A percentile compares a stretch with the other conserved stretches of the same genome.
Conservation (phyloP, 805 yeast species). For the Teunomyces panamensis region DNA sequence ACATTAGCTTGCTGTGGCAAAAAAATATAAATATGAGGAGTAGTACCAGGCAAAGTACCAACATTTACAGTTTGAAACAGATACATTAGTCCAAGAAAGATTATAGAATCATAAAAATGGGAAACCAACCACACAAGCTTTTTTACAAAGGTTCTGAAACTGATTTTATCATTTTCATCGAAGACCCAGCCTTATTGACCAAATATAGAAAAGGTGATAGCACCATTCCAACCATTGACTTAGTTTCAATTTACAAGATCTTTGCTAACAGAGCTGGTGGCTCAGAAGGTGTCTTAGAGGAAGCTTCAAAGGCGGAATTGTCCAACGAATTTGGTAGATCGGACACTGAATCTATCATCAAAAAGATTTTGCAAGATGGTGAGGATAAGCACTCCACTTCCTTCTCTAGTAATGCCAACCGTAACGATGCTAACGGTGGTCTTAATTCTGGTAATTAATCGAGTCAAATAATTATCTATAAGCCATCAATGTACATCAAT, state of each 20-base stretch:
- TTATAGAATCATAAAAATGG: slow-evolving; percentile 3
- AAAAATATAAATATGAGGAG: neutral
- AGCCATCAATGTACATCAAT: too few relatives aligned
- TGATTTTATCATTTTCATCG: slow-evolving; percentile 67
- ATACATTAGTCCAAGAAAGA: neutral
- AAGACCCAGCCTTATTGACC: slow-evolving; percentile 47
- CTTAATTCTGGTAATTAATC: slow-evolving; percentile 20
- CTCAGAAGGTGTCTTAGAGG: slow-evolving; percentile 65
- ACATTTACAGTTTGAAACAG: neutral
- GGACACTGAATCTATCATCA: slow-evolving; percentile 54
- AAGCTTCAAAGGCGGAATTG: slow-evolving; percentile 65
- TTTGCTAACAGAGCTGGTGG: slow-evolving; percentile 65
- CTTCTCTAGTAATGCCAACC: slow-evolving; percentile 19
- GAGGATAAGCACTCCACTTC: slow-evolving; percentile 38
- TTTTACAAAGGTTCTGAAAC: slow-evolving; percentile 62
- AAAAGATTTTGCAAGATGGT: slow-evolving; percentile 60
- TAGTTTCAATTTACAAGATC: slow-evolving; percentile 64
- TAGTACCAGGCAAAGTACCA: neutral
- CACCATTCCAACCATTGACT: slow-evolving; percentile 55
- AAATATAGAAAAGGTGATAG: slow-evolving; percentile 50
- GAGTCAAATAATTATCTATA: too few relatives aligned
- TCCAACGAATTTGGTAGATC: slow-evolving; percentile 67
- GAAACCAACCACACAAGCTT: slow-evolving; percentile 39
- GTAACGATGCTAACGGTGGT: slow-evolving; percentile 46
- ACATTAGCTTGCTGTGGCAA: neutral